These are phyloP conservation scores for Penicillium oxalicum DNA, from an alignment of 2,329 filamentous ascomycete species.

Conservation along the genomic window DNA sequence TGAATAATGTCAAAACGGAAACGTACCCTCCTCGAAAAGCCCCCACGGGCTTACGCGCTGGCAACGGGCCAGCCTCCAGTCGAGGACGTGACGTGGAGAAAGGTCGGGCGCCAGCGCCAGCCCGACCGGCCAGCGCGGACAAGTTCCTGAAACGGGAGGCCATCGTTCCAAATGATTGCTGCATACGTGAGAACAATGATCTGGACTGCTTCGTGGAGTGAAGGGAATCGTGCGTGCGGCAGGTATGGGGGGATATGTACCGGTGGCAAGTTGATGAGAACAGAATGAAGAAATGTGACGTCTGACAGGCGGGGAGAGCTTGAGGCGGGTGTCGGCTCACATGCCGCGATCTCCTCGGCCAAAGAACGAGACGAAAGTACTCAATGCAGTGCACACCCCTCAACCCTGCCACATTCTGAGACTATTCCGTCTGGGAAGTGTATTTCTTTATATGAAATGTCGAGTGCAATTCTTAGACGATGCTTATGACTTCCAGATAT, in stretches of 20 bases:
- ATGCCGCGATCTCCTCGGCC: too few species aligned
- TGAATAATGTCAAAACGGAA: neutral
- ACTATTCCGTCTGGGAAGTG: too few species aligned
- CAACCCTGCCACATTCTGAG: too few species aligned
- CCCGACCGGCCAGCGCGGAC: conserved; percentile 18
- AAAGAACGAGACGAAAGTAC: too few species aligned
- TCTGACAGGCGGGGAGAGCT: neutral
- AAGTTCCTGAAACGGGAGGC: conserved; percentile 14
- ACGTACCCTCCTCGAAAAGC: conserved; percentile 68
- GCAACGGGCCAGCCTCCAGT: conserved; percentile 39
- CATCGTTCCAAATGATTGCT: conserved; percentile 5
- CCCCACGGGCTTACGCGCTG: conserved; percentile 61
- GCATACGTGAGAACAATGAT: too few species aligned
- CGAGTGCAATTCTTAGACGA: too few species aligned
- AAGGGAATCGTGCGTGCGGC: too few species aligned
- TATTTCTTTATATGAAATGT: too few species aligned
- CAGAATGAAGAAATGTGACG: neutral
- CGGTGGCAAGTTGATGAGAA: neutral
- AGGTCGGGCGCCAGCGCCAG: conserved; percentile 17
- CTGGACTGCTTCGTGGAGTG: too few species aligned
- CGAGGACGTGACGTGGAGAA: conserved; percentile 37
- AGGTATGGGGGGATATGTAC: neutral
- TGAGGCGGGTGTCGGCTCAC: neutral
- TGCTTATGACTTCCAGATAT: too few species aligned
- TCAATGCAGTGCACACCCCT: too few species aligned